Conservation (phyloP, 2,329 filamentous ascomycete genomes). For the Trichoderma atrobrunneum region DNA sequence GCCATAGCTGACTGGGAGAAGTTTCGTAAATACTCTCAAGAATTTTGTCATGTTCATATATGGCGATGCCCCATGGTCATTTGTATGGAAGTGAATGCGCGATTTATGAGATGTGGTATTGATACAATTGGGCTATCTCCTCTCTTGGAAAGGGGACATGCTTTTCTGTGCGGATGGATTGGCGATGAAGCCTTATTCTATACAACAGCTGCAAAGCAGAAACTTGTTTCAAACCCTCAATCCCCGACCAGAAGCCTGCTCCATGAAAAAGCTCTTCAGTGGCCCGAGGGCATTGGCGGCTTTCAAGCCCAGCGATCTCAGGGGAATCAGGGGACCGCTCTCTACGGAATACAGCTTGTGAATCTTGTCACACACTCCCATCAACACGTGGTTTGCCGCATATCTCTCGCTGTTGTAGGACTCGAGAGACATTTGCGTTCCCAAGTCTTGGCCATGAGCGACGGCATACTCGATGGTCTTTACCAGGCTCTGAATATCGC, state of each 20-base stretch:
- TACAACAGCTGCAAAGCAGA: constrained; percentile 9
- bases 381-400: constrained; percentile 72
- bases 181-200: background rate
- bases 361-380: constrained; percentile 82
- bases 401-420: constrained; percentile 79
- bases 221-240: constrained; percentile 40
- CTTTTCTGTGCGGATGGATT: background rate
- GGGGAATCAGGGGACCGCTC: constrained; percentile 73
- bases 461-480: constrained; percentile 74
- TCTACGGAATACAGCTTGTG: constrained; percentile 88
- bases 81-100: background rate
- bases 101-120: background rate
- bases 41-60: constrained; percentile 28
- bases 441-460: constrained; percentile 82
- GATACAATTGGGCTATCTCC: background rate
- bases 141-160: background rate
- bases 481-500: constrained; percentile 77
- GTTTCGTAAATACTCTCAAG: constrained; percentile 37
- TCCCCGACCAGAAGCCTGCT: constrained; percentile 58
- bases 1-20: constrained; percentile 39
- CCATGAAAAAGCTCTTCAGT: constrained; percentile 85
- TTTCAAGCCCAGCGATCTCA: constrained; percentile 72
- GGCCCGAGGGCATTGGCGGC: constrained; percentile 72
- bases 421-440: constrained; percentile 73
- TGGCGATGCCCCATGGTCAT: background rate